Conservation (phyloP, 164 flowering plant genomes). For the Berberis vulgaris region DNA sequence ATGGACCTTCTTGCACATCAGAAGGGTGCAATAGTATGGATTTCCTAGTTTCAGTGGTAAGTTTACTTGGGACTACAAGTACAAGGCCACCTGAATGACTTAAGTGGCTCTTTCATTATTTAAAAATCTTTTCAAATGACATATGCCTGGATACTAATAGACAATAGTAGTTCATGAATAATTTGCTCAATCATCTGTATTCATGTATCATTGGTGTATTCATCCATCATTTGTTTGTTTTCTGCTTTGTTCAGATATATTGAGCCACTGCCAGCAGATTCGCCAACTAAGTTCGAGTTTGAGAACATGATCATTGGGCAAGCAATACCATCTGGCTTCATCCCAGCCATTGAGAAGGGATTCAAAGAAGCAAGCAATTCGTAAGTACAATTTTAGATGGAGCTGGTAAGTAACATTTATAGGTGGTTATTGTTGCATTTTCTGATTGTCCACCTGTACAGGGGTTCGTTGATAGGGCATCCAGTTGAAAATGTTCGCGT, state of each 20-base stretch:
- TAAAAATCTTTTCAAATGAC: too few species aligned
- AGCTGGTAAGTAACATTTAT: neutral
- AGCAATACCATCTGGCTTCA: conserved; percentile 81
- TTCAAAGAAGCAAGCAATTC: conserved; percentile 96
- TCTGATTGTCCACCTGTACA: conserved; percentile 16
- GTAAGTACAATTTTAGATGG: conserved; percentile 35
- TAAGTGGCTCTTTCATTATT: too few species aligned
- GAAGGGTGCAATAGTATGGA: too few species aligned
- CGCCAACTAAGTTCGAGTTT: conserved; percentile 85
- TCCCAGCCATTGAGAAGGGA: conserved; percentile 97
- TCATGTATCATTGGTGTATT: too few species aligned
- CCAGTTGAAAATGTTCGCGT: conserved; percentile 87
- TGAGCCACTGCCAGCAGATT: conserved; percentile 81
- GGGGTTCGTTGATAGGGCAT: conserved; percentile 94
- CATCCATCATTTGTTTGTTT: neutral
- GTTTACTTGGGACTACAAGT: too few species aligned
- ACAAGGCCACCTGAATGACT: too few species aligned
- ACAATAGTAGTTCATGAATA: too few species aligned
- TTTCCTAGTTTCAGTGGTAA: too few species aligned
- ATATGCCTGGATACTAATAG: too few species aligned
- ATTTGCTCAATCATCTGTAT: too few species aligned
- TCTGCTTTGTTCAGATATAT: conserved; percentile 45
- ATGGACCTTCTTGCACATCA: too few species aligned
- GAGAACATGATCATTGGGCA: conserved; percentile 92
- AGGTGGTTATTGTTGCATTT: neutral